Evolutionary conservation across 257 asterid species (phyloP), one percentile per base, ranked within the genome.

Genomic region (Mentha longifolia): DNA sequence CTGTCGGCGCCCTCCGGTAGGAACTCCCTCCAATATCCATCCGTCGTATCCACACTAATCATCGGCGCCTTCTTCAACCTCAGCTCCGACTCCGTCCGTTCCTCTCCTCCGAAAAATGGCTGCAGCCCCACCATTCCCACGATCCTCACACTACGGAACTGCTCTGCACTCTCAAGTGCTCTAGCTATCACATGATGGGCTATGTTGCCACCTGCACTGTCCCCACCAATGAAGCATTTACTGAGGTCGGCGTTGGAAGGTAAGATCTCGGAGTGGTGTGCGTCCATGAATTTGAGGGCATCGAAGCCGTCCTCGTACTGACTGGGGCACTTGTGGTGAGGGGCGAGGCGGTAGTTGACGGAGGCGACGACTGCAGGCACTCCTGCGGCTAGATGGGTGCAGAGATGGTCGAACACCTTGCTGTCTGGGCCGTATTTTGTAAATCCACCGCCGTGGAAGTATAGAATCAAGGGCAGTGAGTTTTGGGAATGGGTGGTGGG

Each of bases 201-300:
- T 54, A 82, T 82, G 78, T 79, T 85, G 55, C 79, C 85, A 11
- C 89, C 87, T 7, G 85, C 83, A 9, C 89, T 85, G 15, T 85
- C 87, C 22, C 87, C 87, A 3, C 74, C 86, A 11, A 85, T n/a
- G 70, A 82, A 85, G 59, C 87, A 82, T 9, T 58, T 77, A 0
- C 7, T 19, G 12, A 71, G 20, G 46, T 82, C 85, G 4, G 84
- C 37, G 54, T 42, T 45, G 22, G 80, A 25, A 8, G 88, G 88
- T 67, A 81, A 75, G 71, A 80, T 19, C 3, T 35, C 56, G 0
- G 65, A 11, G 57, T 51, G 47, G 28, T 74, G 73, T 13, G 52
- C 57, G 25, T 85, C 84, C 0, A 85, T 76, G 74, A 75, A 85
- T 72, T 73, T 77, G 6, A 85, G 14, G 16, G 80, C 79, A 3